Conservation (phyloP, 371 early-diverging fungal genomes). For the Catenaria anguillulae region DNA sequence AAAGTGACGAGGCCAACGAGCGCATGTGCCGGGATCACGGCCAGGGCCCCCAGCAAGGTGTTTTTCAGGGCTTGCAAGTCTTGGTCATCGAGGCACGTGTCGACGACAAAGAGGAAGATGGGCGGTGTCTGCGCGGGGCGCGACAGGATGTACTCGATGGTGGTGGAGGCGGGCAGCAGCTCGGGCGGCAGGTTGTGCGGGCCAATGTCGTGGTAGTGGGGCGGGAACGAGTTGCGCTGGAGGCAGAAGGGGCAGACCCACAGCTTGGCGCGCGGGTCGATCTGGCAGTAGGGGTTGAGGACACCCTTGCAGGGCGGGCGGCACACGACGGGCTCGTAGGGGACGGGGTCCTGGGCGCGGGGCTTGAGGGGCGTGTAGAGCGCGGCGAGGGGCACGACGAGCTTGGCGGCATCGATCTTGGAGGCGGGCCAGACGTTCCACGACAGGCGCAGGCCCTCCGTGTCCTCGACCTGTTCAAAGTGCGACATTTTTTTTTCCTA, state of each 20-base stretch:
- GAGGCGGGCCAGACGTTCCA: conserved; percentile 98
- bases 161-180: conserved; percentile 82
- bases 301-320: conserved; percentile 91
- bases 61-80: conserved; percentile 95
- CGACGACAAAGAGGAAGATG: conserved; percentile 95
- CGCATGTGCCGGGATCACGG: conserved; percentile 82
- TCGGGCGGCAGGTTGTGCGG: conserved; percentile 93
- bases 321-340: conserved; percentile 96
- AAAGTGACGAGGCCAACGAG: conserved; percentile 94
- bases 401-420: conserved; percentile 80
- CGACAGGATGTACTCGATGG: conserved; percentile 89
- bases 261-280: conserved; percentile 83
- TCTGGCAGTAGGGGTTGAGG: conserved; percentile 95
- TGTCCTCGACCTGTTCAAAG: conserved; percentile 19
- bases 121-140: conserved; percentile 60
- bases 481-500: not conserved
- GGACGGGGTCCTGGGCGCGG: conserved; percentile 69
- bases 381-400: conserved; percentile 92
- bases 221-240: conserved; percentile 93
- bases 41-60: conserved; percentile 74
- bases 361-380: conserved; percentile 96
- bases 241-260: conserved; percentile 99
- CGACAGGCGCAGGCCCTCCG: conserved; percentile 87
- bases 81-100: conserved; percentile 85
- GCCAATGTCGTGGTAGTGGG: conserved; percentile 96